These are phyloP conservation scores for Yarrowia sp. DNA, from an alignment of 805 yeast genomes.

Conservation along the genomic window DNA sequence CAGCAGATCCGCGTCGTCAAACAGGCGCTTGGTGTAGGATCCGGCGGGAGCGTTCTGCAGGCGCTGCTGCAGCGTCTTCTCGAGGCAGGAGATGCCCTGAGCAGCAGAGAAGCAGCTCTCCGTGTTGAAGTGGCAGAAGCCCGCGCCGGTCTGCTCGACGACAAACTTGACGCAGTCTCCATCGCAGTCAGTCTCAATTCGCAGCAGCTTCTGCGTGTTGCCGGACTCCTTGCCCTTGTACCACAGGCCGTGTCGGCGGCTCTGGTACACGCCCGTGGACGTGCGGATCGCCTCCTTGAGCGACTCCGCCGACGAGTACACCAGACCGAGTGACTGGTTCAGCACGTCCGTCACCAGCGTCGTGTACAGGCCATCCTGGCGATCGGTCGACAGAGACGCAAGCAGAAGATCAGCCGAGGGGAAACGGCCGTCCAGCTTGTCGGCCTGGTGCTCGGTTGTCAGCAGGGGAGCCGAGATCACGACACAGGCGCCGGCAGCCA, in stretches of 20 bases:
- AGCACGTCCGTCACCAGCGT: conserved; percentile 73
- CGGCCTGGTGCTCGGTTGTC: conserved; percentile 15
- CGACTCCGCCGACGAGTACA: conserved; percentile 82
- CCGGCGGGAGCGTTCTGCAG: conserved; percentile 75
- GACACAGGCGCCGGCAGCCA: conserved; percentile 15
- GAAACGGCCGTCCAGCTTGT: conserved; percentile 29
- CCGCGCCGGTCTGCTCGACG: conserved; percentile 81
- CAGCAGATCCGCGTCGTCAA: conserved; percentile 70
- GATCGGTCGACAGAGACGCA: conserved; percentile 66
- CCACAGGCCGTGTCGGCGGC: conserved; percentile 90
- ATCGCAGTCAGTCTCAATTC: conserved; percentile 82
- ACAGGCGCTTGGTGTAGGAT: conserved; percentile 89
- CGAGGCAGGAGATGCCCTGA: conserved; percentile 66
- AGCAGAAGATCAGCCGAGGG: conserved; percentile 49
- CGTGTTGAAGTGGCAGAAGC: conserved; percentile 87
- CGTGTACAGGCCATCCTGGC: conserved; percentile 80
- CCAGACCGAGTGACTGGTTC: conserved; percentile 80
- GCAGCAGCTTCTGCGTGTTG: conserved; percentile 75
- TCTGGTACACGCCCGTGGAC: conserved; percentile 87
- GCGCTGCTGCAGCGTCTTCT: conserved; percentile 63
- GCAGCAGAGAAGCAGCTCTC: conserved; percentile 78
- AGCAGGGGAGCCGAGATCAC: neutral
- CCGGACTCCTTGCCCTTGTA: conserved; percentile 96
- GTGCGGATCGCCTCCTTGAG: conserved; percentile 77
- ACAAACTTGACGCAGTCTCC: conserved; percentile 84